Conservation (phyloP, 2,329 filamentous ascomycete species). For the Cytospora piceae region DNA sequence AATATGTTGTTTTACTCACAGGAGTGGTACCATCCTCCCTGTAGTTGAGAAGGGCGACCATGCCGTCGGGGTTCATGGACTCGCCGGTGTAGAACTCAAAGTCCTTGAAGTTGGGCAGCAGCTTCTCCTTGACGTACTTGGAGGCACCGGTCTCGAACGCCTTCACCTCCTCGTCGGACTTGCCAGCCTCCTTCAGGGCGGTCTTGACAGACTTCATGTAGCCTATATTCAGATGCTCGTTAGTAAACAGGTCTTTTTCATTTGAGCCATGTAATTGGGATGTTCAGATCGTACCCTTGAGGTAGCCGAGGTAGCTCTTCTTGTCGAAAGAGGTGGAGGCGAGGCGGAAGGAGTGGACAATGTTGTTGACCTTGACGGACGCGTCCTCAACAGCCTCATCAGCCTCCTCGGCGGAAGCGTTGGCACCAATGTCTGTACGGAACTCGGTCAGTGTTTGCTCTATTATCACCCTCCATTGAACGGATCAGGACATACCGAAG, state of each 20-base stretch:
- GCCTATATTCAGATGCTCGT: constrained; percentile 42
- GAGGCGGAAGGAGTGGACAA: constrained; percentile 90
- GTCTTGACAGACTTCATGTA: constrained; percentile 93
- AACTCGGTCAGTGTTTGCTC: background rate
- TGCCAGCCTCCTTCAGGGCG: constrained; percentile 60
- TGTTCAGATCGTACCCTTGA: constrained; percentile 69
- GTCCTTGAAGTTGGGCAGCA: constrained; percentile 88
- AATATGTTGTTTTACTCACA: background rate
- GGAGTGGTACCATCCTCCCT: constrained; percentile 86
- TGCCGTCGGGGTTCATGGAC: constrained; percentile 90
- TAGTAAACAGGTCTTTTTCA: constrained; percentile 9
- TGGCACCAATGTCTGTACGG: constrained; percentile 80
- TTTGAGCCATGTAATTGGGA: constrained; percentile 9
- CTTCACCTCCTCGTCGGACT: constrained; percentile 68
- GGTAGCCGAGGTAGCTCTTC: constrained; percentile 79
- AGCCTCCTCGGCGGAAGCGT: constrained; percentile 91
- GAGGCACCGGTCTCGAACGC: constrained; percentile 79
- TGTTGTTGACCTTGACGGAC: constrained; percentile 82
- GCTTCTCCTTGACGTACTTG: constrained; percentile 78
- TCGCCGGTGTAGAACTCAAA: constrained; percentile 93
- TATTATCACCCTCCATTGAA: background rate
- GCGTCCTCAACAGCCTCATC: constrained; percentile 75
- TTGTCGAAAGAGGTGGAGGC: constrained; percentile 81
- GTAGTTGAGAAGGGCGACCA: constrained; percentile 96
- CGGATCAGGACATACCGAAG: constrained; percentile 62